Evolutionary conservation across 148 eudicot species (phyloP), one percentile per base, ranked within the genome.

Genomic region (Rhododendron ferrugineum): DNA sequence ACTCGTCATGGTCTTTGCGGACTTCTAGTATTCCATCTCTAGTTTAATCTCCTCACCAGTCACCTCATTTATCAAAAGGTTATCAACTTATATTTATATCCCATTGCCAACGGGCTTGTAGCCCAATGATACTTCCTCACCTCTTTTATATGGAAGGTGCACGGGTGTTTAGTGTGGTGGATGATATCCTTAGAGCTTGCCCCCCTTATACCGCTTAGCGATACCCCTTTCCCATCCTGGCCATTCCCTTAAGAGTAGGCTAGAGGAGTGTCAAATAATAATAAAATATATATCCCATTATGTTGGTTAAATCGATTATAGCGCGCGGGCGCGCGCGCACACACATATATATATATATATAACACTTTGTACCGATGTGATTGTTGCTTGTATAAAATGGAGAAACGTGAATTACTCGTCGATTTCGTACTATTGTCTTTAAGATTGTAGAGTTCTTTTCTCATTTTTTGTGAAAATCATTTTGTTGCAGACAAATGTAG

Each of bases 401-500:
- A 26, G 73, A 66, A 66, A 66, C 3, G 34, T 66, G 18, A 58
- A 23, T 42, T 77, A 22, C 49, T 34, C 23, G 1, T 34, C 40
- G 9, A 77, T 77, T 73, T 14, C 20, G 11, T 60, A 44, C 32
- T 86, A 54, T 60, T 80, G 52, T 76, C 42, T 18, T 28, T 22
- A 6, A 34, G 22, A 54, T 50, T 75, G 13, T 10, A 9, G 30
- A 66, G 73, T 66, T 66, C 34, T 26, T 66, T 26, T 66, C 73
- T 26, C 34, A n/a, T 7, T 16, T 40, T 11, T 42, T 74, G 75
- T 81, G 28, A 36, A 78, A 30, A 26, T 66, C 11, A 66, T 26
- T 66, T 1, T 66, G 15, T 26, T 87, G 90, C 93, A 96, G 98
- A 96, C 6, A 91, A 93, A 85, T 96, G 98, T 87, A 91, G 94